Evolutionary conservation across 805 yeast species (phyloP), one percentile per base, ranked within the genome.

Genomic region (Candida taoyuanica): DNA sequence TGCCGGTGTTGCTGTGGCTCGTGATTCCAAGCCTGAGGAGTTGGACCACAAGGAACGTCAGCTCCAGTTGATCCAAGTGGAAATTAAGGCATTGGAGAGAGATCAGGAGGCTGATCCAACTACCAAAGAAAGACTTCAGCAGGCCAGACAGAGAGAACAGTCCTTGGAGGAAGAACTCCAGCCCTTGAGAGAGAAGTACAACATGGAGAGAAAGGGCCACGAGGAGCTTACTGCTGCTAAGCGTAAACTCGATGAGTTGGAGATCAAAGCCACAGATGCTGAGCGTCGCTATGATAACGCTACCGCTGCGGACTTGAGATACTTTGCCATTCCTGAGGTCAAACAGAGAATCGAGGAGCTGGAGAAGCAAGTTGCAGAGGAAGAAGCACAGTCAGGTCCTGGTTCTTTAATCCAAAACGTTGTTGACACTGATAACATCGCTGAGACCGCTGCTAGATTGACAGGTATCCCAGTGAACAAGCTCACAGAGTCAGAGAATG

Each of bases 1-100:
- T 31, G 98, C 98, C 3, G 75, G 95, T 40, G 98, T 93, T 30
- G 98, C 98, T 1, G 98, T 93, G 37, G 96, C 96, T 4, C 79
- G 98, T 65, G 98, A 93, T 61, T 91, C 98, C 3, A 87, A 86
- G 60, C 98, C 98, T 2, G 98, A 93, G 64, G 96, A 88, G 61
- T 73, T 93, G 54, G 98, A 93, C 66, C 82, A 81, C 31, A 75
- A 88, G 51, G 98, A 93, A 65, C 85, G 98, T 63, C 87, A 87
- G 65, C 72, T 89, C 34, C 94, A 88, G 60, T 74, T 93, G 50
- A 66, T 93, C 25, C 95, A 91, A 55, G 98, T 93, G 42, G 98
- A 93, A 65, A 91, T 93, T 58, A 86, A 87, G 58, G 98, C 98
- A 1, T 73, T 93, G 52, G 97, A 93, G 66, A 85, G 98, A 66